Evolutionary conservation across 208 protist genomes (phyloP).

Genomic region (Wallacemonas collosoma): DNA sequence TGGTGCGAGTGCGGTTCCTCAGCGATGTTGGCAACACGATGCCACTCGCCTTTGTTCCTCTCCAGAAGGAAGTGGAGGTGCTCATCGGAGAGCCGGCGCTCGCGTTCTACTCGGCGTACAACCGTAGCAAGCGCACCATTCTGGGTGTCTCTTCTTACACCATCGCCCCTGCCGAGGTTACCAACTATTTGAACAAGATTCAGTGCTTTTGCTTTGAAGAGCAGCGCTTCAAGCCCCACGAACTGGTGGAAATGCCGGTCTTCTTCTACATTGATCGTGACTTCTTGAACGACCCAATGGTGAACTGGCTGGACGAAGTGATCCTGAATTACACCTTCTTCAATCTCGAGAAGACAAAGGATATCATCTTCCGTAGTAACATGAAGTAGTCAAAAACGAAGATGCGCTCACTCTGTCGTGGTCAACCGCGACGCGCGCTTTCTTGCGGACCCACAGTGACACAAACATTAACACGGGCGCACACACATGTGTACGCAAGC

Average conservation of each 20-base stretch:
- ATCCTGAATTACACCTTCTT: constrained; percentile 93
- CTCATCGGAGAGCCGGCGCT: constrained; percentile 89
- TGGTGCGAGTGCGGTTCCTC: constrained; percentile 84
- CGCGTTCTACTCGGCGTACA: constrained; percentile 92
- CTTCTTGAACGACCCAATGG: constrained; percentile 89
- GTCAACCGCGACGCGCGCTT: too few relatives aligned
- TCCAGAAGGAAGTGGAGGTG: constrained; percentile 89
- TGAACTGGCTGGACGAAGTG: constrained; percentile 87
- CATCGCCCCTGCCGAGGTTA: constrained; percentile 88
- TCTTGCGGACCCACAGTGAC: too few relatives aligned
- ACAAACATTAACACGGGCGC: too few relatives aligned
- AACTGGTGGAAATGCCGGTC: constrained; percentile 97
- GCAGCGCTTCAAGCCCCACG: constrained; percentile 94
- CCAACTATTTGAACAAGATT: constrained; percentile 97
- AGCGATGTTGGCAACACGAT: constrained; percentile 89
- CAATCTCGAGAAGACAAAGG: constrained; percentile 86
- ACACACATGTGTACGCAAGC: too few relatives aligned
- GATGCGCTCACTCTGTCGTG: not conserved
- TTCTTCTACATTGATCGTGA: constrained; percentile 97
- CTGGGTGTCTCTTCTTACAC: constrained; percentile 92
- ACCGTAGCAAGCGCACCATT: constrained; percentile 85
- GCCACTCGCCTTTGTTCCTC: constrained; percentile 90
- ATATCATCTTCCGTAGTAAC: constrained; percentile 81
- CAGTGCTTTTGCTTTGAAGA: constrained; percentile 98
- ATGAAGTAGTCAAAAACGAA: constrained; percentile 19